A percentile compares a stretch with the other conserved stretches of the same genome.
Evolutionary conservation across 140 eudicot species (phyloP).

Genomic region (Erigeron philadelphicus): DNA sequence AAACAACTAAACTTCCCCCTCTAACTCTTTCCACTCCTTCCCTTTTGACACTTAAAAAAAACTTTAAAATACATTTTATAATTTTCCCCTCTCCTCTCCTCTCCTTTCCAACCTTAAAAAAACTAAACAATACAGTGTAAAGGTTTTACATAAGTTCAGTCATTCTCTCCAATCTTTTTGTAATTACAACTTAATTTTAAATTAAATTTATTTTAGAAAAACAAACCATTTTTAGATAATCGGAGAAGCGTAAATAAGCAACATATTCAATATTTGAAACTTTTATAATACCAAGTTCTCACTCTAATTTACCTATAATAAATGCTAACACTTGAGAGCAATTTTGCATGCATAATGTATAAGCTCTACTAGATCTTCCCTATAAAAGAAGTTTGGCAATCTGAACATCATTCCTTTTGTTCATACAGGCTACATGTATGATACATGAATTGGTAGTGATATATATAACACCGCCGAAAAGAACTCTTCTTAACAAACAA

Average conservation of each 20-base stretch:
- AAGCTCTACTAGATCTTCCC: not conserved
- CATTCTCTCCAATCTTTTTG: not conserved
- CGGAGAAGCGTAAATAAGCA: not conserved
- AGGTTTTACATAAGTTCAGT: too few relatives aligned
- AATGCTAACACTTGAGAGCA: not conserved
- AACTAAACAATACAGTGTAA: too few relatives aligned
- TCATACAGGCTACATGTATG: not conserved
- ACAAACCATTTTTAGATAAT: not conserved
- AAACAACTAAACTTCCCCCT: too few relatives aligned
- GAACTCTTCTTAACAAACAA: slow-evolving; percentile 10
- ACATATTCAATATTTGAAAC: not conserved
- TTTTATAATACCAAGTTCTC: not conserved
- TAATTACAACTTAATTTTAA: not conserved
- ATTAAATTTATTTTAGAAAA: not conserved
- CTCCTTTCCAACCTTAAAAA: too few relatives aligned
- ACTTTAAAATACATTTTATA: too few relatives aligned
- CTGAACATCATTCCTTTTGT: too few relatives aligned
- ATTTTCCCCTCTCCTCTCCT: too few relatives aligned
- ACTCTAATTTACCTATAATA: not conserved
- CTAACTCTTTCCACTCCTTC: too few relatives aligned
- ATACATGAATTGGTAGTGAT: too few relatives aligned
- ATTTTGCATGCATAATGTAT: slow-evolving; percentile 10
- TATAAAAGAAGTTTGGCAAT: too few relatives aligned
- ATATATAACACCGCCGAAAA: too few relatives aligned
- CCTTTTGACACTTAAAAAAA: too few relatives aligned